Evolutionary conservation across 2,329 filamentous ascomycete genomes (phyloP).

Genomic region (Sarocladium oryzae): DNA sequence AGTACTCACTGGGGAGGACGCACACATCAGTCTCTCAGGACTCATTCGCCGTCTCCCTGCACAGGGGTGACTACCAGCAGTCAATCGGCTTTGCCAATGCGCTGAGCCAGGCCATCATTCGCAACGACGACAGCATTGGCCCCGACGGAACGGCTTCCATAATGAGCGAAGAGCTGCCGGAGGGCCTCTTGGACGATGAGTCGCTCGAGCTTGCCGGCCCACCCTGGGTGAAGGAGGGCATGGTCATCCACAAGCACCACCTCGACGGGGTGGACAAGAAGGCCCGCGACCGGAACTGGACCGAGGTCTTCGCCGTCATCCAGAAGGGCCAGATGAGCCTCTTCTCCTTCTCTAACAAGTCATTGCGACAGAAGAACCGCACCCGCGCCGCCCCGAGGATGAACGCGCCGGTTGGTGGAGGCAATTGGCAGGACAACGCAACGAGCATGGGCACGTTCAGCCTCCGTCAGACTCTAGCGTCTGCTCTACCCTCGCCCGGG

Average conservation of each 20-base stretch:
- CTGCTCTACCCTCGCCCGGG: conserved; percentile 79
- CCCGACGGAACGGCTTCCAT: conserved; percentile 40
- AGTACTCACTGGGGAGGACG: conserved; percentile 84
- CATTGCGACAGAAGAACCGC: conserved; percentile 60
- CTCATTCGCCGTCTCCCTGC: conserved; percentile 73
- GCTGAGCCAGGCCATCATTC: conserved; percentile 91
- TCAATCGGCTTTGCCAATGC: conserved; percentile 97
- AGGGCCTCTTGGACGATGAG: conserved; percentile 81
- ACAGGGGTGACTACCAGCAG: conserved; percentile 80
- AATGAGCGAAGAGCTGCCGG: conserved; percentile 53
- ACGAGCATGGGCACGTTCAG: conserved; percentile 83
- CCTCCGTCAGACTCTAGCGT: conserved; percentile 86
- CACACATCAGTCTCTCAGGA: conserved; percentile 89
- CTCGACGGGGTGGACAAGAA: conserved; percentile 85
- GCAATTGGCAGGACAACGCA: conserved; percentile 97
- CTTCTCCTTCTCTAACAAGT: conserved; percentile 90
- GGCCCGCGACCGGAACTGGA: conserved; percentile 91
- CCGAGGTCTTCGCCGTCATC: conserved; percentile 90
- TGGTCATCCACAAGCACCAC: conserved; percentile 93
- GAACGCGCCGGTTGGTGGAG: conserved; percentile 71
- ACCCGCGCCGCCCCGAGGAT: conserved; percentile 24
- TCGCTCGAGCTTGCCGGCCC: conserved; percentile 84
- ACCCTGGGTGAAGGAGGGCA: conserved; percentile 98
- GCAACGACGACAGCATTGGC: conserved; percentile 65
- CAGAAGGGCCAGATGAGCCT: conserved; percentile 91